phyloP scores from a whole-genome alignment of 2,329 filamentous ascomycete genomes.

The Diaporthe ampelina region DNA sequence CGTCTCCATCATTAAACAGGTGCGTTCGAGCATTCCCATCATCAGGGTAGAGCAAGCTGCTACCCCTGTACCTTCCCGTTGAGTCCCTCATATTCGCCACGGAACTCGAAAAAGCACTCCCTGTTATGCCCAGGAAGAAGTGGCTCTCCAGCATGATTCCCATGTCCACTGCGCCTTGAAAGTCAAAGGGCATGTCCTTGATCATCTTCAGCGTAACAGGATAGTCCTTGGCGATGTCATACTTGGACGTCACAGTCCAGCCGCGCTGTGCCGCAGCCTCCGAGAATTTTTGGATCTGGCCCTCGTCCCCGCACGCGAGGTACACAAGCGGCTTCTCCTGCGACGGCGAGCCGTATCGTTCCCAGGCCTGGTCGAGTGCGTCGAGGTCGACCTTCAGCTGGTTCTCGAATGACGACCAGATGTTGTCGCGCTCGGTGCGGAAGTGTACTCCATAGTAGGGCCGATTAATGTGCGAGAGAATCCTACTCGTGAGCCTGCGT shows the following conservation, averaged over 20 bases:
- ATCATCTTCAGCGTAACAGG: conserved; percentile 43
- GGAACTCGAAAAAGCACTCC: conserved; percentile 48
- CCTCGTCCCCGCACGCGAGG: conserved; percentile 53
- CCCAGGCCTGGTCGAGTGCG: conserved; percentile 51
- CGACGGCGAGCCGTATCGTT: conserved; percentile 43
- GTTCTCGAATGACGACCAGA: conserved; percentile 53
- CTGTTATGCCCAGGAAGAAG: conserved; percentile 49
- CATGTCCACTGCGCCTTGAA: conserved; percentile 50
- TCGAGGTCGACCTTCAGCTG: conserved; percentile 53
- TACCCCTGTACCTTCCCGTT: conserved; percentile 49
- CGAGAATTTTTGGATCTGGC: conserved; percentile 49
- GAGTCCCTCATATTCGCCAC: conserved; percentile 48
- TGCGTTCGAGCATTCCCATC: conserved; percentile 49
- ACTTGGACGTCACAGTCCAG: conserved; percentile 54
- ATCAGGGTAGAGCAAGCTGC: conserved; percentile 44
- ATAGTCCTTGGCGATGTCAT: conserved; percentile 46
- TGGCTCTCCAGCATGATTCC: conserved; percentile 48
- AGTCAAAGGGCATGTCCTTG: conserved; percentile 48
- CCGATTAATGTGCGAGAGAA: conserved; percentile 46
- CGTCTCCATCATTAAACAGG: conserved; percentile 49
- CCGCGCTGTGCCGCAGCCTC: conserved; percentile 48
- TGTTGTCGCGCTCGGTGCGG: conserved; percentile 53
- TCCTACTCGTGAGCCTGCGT: conserved; percentile 45
- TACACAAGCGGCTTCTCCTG: conserved; percentile 49
- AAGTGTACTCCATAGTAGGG: conserved; percentile 54